These are phyloP conservation scores for Fusarium camptoceras DNA, from an alignment of 2,329 filamentous ascomycete species.

Conservation along the genomic window DNA sequence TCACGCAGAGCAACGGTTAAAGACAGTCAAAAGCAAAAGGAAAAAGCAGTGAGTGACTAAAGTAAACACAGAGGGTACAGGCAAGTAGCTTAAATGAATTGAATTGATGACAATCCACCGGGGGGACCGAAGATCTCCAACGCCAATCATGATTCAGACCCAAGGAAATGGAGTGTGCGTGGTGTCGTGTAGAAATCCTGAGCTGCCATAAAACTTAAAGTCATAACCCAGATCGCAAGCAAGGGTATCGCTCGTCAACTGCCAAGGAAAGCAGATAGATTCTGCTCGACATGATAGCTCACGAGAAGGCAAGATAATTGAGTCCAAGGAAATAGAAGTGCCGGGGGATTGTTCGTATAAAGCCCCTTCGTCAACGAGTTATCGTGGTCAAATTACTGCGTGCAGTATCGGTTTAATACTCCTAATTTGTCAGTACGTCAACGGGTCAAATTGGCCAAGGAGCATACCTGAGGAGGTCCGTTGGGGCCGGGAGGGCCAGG, in stretches of 20 bases:
- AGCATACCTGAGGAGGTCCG: constrained; percentile 56
- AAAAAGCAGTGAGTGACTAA: constrained; percentile 44
- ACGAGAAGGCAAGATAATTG: constrained; percentile 44
- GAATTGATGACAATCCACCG: constrained; percentile 54
- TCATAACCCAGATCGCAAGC: constrained; percentile 45
- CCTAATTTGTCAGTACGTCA: constrained; percentile 18
- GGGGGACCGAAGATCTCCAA: constrained; percentile 54
- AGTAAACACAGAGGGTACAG: constrained; percentile 43
- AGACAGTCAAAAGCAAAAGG: constrained; percentile 44
- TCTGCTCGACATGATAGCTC: constrained; percentile 36
- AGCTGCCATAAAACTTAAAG: constrained; percentile 49
- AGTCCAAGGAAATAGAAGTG: constrained; percentile 46
- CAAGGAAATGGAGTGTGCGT: constrained; percentile 51
- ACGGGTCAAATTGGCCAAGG: background rate
- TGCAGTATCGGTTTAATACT: constrained; percentile 27
- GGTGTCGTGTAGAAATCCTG: constrained; percentile 49
- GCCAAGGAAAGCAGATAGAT: constrained; percentile 41
- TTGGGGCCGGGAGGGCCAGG: constrained; percentile 53
- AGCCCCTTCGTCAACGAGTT: constrained; percentile 47
- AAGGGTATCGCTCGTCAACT: constrained; percentile 45
- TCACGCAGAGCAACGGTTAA: constrained; percentile 37
- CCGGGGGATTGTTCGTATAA: constrained; percentile 39
- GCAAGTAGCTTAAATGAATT: constrained; percentile 50
- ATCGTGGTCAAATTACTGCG: constrained; percentile 47
- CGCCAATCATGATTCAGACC: constrained; percentile 57